phyloP scores from a whole-genome alignment of 2,329 filamentous ascomycete species.

The Aspergillus tanneri region DNA sequence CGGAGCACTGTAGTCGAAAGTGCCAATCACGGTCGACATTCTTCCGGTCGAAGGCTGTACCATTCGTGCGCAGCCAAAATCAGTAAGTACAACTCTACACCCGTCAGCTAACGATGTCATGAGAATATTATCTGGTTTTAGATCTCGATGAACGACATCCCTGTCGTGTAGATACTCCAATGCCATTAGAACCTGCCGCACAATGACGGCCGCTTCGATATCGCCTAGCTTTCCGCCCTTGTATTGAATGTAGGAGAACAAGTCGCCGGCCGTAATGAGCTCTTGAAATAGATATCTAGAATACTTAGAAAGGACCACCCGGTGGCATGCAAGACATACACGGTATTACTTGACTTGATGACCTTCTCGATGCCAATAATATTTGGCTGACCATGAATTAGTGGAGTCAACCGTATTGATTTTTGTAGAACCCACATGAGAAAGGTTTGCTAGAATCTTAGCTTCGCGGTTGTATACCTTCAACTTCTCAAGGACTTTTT shows the following conservation, averaged over 20 bases:
- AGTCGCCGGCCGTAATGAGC: constrained; percentile 59
- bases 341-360: constrained; percentile 52
- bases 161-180: constrained; percentile 58
- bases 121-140: constrained; percentile 64
- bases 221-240: constrained; percentile 50
- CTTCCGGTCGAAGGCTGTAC: constrained; percentile 34
- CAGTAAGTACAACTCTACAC: constrained; percentile 57
- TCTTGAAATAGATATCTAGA: constrained; percentile 61
- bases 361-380: constrained; percentile 59
- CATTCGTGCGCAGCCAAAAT: constrained; percentile 58
- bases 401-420: neutral
- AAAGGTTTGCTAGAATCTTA: constrained; percentile 51
- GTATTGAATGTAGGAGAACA: constrained; percentile 59
- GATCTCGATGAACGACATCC: constrained; percentile 60
- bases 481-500: constrained; percentile 30
- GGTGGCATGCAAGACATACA: constrained; percentile 39
- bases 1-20: constrained; percentile 59
- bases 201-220: constrained; percentile 54
- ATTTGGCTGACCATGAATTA: constrained; percentile 50
- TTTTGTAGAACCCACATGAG: constrained; percentile 45
- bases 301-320: neutral
- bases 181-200: constrained; percentile 57
- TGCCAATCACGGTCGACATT: constrained; percentile 58
- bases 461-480: constrained; percentile 41
- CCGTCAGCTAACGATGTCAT: constrained; percentile 54